A percentile compares a stretch with the other conserved stretches of the same genome.
phyloP scores from a whole-genome alignment of 2,329 filamentous ascomycete species.

The Penicillium sp. region DNA sequence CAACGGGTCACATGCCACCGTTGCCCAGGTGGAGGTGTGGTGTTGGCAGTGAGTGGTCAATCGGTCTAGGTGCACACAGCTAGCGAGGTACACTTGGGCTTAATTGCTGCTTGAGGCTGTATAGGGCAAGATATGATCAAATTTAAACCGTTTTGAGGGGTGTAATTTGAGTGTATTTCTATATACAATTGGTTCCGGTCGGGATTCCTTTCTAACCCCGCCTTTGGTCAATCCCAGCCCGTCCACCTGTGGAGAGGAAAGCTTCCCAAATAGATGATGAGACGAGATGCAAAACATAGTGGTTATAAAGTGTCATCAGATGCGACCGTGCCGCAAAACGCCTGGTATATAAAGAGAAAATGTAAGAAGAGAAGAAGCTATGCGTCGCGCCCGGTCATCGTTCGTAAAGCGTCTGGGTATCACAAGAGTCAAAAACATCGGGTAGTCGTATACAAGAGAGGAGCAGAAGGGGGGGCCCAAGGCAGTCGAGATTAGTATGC shows the following conservation, averaged over 20 bases:
- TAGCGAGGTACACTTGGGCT: neutral
- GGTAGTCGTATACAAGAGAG: slow-evolving; percentile 19
- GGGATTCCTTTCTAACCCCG: slow-evolving; percentile 8
- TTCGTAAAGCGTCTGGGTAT: slow-evolving; percentile 24
- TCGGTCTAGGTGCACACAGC: neutral
- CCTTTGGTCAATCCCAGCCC: slow-evolving; percentile 20
- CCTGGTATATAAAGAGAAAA: slow-evolving; percentile 17
- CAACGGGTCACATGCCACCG: slow-evolving; percentile 21
- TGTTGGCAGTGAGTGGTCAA: slow-evolving; percentile 8
- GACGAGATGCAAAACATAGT: slow-evolving; percentile 8
- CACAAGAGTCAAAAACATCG: slow-evolving; percentile 13
- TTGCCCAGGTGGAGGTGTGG: slow-evolving; percentile 1
- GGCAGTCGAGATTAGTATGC: slow-evolving; percentile 40
- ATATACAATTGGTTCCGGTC: slow-evolving; percentile 10
- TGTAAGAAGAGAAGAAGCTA: slow-evolving; percentile 8
- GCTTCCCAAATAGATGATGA: slow-evolving; percentile 12
- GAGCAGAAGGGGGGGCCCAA: slow-evolving; percentile 4
- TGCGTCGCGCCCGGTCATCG: slow-evolving; percentile 8
- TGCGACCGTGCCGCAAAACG: slow-evolving; percentile 13
- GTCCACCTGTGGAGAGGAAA: slow-evolving; percentile 14
- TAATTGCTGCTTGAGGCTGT: neutral
- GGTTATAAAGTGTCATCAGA: slow-evolving; percentile 1
- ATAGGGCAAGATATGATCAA: neutral
- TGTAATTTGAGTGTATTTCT: neutral
- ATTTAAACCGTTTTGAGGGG: neutral